phyloP scores from a whole-genome alignment of 257 asterid species.

The Solanum rostratum region DNA sequence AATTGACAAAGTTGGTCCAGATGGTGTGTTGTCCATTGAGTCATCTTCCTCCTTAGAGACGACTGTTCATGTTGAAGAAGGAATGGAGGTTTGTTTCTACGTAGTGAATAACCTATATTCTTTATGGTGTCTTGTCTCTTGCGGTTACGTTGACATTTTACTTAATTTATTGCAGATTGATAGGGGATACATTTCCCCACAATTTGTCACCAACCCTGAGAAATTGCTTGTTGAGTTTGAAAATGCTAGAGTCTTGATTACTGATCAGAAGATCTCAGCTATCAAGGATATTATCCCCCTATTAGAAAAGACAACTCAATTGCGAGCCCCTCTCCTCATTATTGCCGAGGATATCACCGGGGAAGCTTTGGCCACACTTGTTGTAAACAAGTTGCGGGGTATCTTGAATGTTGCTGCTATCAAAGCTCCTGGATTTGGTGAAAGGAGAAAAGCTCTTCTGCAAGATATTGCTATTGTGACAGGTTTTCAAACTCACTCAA shows the following conservation, averaged over 20 bases:
- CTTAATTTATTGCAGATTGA: slow-evolving; percentile 48
- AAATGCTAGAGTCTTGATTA: slow-evolving; percentile 66
- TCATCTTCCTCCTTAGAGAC: slow-evolving; percentile 96
- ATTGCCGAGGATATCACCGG: slow-evolving; percentile 93
- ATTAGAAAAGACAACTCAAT: slow-evolving; percentile 77
- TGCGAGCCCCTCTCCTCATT: slow-evolving; percentile 72
- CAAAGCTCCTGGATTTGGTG: slow-evolving; percentile 99
- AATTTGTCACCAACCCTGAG: slow-evolving; percentile 86
- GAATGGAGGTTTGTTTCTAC: slow-evolving; percentile 74
- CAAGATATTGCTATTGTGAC: slow-evolving; percentile 96
- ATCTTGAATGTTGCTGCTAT: slow-evolving; percentile 90
- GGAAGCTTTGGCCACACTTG: slow-evolving; percentile 97
- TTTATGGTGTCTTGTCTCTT: background rate
- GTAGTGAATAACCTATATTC: background rate
- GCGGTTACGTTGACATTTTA: background rate
- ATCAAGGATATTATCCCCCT: slow-evolving; percentile 89
- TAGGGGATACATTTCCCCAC: slow-evolving; percentile 93
- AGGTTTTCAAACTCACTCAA: slow-evolving; percentile 22
- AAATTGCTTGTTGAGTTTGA: slow-evolving; percentile 78
- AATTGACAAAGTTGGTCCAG: slow-evolving; percentile 96
- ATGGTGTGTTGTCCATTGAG: slow-evolving; percentile 95
- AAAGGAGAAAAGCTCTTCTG: slow-evolving; percentile 88
- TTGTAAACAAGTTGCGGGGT: slow-evolving; percentile 92
- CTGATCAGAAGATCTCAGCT: slow-evolving; percentile 83
- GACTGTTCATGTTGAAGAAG: slow-evolving; percentile 93